Evolutionary conservation across 192 early-diverging fungal genomes (phyloP), one percentile per base, ranked within the genome.

Genomic region (Kickxella alabastrina): DNA sequence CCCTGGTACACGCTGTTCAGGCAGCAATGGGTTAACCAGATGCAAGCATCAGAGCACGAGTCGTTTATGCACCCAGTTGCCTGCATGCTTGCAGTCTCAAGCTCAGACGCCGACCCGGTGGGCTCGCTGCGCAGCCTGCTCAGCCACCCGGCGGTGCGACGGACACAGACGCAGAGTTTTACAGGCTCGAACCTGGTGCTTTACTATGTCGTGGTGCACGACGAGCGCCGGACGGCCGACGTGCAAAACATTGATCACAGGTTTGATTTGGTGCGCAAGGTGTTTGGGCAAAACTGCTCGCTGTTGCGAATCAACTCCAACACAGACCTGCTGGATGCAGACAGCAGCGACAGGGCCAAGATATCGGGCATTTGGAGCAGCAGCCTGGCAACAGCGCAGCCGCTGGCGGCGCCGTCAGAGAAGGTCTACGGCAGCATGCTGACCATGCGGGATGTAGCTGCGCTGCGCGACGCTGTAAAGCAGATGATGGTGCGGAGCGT

Each of bases 61-160:
- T 85, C 90, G 5, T 96, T 98, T 59, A 87, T 92, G 37, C 93
- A 97, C 67, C 96, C 96, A 2, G 86, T 96, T 4, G 92, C 90
- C 24, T 89, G 91, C 59, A 65, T 88, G 40, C 44, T 81, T 12
- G 79, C 82, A 7, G 80, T 66, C 14, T 93, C 79, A 0, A 87
- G 89, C 2, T 64, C 82, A 2, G 83, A 89, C 32, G 68, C 82
- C 0, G 89, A 95, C 59, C 91, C 92, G 0, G 73, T 94, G 9
- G 81, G 69, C 6, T 77, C 88, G 5, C 59, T 92, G 24, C 77
- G 71, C 40, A 61, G 70, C 29, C 56, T 92, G 15, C 80, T 79
- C 57, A 70, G 77, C 40, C 59, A 65, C 43, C 64, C 75, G 31
- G 67, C 61, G 1, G 76, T 83, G 15, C 62, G 82, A 5, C 52